Evolutionary conservation across 179 eudicot genomes (phyloP).

Genomic region (Beta macrorhiza): DNA sequence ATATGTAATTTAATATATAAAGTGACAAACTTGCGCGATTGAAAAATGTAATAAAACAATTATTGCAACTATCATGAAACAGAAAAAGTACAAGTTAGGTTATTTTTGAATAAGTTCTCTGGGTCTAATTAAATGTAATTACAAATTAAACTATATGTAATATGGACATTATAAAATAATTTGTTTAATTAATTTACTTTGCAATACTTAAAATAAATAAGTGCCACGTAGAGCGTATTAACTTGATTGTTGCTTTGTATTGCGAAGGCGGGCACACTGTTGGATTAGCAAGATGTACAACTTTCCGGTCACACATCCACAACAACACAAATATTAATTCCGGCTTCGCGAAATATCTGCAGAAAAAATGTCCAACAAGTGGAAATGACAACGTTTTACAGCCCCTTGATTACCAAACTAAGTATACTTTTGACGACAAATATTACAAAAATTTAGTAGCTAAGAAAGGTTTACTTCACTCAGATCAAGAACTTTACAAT

Average conservation of each 20-base stretch:
- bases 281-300: slow-evolving; percentile 47
- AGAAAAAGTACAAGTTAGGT: no score
- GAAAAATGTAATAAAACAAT: no score
- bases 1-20: no score
- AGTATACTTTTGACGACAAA: slow-evolving; percentile 32
- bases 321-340: slow-evolving; percentile 43
- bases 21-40: no score
- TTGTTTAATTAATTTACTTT: no score
- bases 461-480: slow-evolving; percentile 47
- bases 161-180: no score
- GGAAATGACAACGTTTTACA: slow-evolving; percentile 34
- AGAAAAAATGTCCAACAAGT: slow-evolving; percentile 30
- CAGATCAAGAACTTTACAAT: slow-evolving; percentile 48
- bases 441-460: slow-evolving; percentile 35
- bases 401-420: slow-evolving; percentile 38
- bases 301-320: slow-evolving; percentile 35
- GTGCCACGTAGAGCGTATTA: no score
- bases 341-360: slow-evolving; percentile 31
- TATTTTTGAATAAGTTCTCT: no score
- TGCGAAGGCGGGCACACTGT: slow-evolving; percentile 46
- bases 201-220: no score
- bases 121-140: no score
- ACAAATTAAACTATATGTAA: no score
- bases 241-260: neutral
- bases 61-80: no score